Evolutionary conservation across 768 basidiomycete genomes (phyloP).

Genomic region (Pleurotus ostreatus): DNA sequence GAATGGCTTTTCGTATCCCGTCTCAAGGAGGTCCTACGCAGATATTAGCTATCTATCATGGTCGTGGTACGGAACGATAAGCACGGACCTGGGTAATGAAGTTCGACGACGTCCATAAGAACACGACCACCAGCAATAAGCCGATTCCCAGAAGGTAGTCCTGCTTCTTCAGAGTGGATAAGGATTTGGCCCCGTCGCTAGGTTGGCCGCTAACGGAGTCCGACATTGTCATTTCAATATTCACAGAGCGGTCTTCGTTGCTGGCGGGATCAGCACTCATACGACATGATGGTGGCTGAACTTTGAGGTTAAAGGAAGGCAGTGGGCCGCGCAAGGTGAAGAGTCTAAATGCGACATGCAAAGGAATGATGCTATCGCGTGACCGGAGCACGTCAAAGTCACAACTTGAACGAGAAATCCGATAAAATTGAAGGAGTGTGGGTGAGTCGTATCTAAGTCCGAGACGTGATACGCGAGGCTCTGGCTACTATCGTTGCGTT

Average conservation of each 20-base stretch:
- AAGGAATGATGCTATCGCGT: not conserved
- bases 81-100: constrained; percentile 75
- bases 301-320: too few species aligned
- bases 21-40: constrained; percentile 43
- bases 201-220: not conserved
- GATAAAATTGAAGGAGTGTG: not conserved
- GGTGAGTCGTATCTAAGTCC: not conserved
- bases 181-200: not conserved
- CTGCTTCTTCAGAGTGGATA: constrained; percentile 19
- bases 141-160: constrained; percentile 56
- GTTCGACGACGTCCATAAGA: constrained; percentile 87
- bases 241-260: not conserved
- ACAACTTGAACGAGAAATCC: not conserved
- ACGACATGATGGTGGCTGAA: not conserved
- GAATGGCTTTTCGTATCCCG: constrained; percentile 87
- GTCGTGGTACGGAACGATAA: not conserved
- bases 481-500: not conserved
- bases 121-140: constrained; percentile 69
- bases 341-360: too few species aligned
- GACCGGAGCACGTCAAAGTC: constrained; percentile 3
- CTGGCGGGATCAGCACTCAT: not conserved
- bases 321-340: too few species aligned
- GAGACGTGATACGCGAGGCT: not conserved
- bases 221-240: not conserved
- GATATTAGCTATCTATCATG: not conserved